Base-by-base conservation (phyloP, 2,329 filamentous ascomycete species). In the Alternaria incomplexa region DNA sequence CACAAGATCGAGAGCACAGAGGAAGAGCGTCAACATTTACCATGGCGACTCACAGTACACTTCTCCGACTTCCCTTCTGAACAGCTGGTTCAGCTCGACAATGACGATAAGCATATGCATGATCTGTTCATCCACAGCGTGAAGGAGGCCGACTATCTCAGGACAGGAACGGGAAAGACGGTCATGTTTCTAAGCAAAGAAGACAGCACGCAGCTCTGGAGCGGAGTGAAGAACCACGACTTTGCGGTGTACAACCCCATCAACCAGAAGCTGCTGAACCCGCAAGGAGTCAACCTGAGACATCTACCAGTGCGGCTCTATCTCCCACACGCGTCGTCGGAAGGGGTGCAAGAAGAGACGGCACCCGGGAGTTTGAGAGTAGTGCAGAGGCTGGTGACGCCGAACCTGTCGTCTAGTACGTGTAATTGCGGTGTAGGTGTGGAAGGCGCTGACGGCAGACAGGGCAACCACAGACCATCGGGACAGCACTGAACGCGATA, bases 251-350 rank as follows among this genome's bases (percentile, higher is more conserved):
- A 92, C 81, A 86, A 88, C 74, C 88, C 87, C 61, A 89, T 98
- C 72, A 91, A 94, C 76, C 87, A 85, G 65, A 90, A 90, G 66
- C 87, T 97, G 3, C 87, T 98, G 64, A 91, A 92, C 73, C 87
- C 91, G 4, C 83, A 84, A 20, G 89, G 93, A 1, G 87, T 90
- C 40, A 71, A 70, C 17, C 86, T 97, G 56, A 90, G 90, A 63
- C 90, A 97, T 79, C 85, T 98, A n/a, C 96, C 96, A 0, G 81
- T 98, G 43, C 90, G 94, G 58, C 83, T 98, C 58, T 99, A 97
- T 80, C 88, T 98, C 0, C 88, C 91, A 13, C 74, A 79, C 63
- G 72, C 69, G 28, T 64, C 74, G n/a, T 67, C 68, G n/a, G 63
- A 67, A n/a, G 58, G 53, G 12, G 57, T 61, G 6, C 63, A 76